These are phyloP conservation scores for Eremochloa ophiuroides DNA, from an alignment of 176 grass and related monocot genomes.

Conservation along the genomic window DNA sequence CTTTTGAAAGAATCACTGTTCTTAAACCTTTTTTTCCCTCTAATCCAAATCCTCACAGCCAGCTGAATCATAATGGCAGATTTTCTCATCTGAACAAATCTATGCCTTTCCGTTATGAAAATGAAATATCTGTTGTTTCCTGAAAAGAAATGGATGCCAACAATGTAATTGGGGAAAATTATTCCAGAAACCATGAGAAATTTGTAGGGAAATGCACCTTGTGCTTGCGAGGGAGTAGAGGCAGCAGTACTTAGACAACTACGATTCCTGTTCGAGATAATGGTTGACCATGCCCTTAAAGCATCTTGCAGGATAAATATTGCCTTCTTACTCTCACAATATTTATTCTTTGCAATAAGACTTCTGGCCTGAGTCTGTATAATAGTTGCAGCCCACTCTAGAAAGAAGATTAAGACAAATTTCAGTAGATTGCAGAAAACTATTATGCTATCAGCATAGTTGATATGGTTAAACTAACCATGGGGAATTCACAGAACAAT, in stretches of 20 bases:
- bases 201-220: slow-evolving; percentile 31
- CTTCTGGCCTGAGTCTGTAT: slow-evolving; percentile 41
- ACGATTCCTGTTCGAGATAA: slow-evolving; percentile 8
- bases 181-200: not conserved
- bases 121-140: slow-evolving; percentile 30
- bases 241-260: not conserved
- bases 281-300: slow-evolving; percentile 37
- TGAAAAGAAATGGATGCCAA: slow-evolving; percentile 22
- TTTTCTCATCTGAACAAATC: slow-evolving; percentile 53
- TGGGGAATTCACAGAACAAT: not conserved
- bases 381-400: slow-evolving; percentile 46
- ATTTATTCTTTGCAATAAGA: slow-evolving; percentile 39
- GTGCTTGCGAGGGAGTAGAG: not conserved
- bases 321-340: slow-evolving; percentile 34
- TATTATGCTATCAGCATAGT: not conserved
- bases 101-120: slow-evolving; percentile 53
- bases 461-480: not conserved
- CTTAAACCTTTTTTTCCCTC: slow-evolving; percentile 15
- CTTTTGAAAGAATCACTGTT: slow-evolving; percentile 9
- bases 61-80: slow-evolving; percentile 42
- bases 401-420: slow-evolving; percentile 13
- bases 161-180: not conserved
- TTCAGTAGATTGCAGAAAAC: not conserved
- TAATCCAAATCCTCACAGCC: slow-evolving; percentile 46
- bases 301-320: slow-evolving; percentile 45